Evolutionary conservation across 495 filamentous ascomycete species (phyloP), one percentile per base, ranked within the genome.

Genomic region (Cercophora samala): DNA sequence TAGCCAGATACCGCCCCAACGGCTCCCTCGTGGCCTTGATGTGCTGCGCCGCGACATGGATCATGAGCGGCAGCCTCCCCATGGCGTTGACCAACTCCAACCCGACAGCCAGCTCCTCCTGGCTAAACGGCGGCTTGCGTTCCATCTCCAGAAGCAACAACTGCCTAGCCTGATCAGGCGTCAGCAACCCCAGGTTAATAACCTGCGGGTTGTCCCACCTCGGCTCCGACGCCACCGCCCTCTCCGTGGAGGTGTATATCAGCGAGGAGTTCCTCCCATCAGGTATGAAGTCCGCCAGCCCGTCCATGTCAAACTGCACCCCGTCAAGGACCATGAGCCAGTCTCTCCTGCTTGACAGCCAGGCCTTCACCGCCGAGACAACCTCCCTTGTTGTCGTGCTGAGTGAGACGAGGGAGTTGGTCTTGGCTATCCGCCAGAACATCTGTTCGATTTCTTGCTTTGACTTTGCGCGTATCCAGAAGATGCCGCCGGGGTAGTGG

Each of bases 321-420:
- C 91, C 91, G 69, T 95, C 91, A 32, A 93, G 83, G 4, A 94
- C 81, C 62, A 95, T 75, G 8, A 95, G 79, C 91, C 91, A 95
- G 8, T 88, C 84, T 3, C 87, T 79, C n/a, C 85, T 85, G 26
- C 75, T 78, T 67, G 88, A 89, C 46, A 95, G 84, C 91, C 92
- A 94, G 17, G 80, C 77, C 18, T 84, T 84, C 9, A 93, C 90
- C 1, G 83, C 71, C 22, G 81, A 79, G 11, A 91, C 84, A 67
- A 88, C 89, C 5, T 76, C 76, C 2, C 8, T 26, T 21, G 19
- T 58, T 4, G 54, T 58, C 21, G 54, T 58, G 3, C 6, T 58
- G 22, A 80, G 68, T 4, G 85, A 82, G 21, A 78, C 81, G 24
- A 92, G 73, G 0, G 83, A 84, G 22, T 85, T 87, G 21, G 85